phyloP scores from a whole-genome alignment of 345 rosid species.

The Eucalyptus curtisii region DNA sequence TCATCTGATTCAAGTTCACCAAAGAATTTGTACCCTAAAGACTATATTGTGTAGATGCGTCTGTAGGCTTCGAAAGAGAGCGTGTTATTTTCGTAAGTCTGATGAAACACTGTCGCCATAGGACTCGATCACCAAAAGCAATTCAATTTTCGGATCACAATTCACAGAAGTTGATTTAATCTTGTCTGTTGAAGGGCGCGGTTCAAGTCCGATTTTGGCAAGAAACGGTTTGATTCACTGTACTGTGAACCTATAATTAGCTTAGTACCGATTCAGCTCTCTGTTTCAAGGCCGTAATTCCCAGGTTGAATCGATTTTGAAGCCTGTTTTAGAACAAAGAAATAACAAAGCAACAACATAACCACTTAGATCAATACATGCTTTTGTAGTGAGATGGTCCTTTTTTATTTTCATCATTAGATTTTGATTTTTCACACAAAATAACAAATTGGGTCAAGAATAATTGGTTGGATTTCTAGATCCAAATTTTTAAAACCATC shows the following conservation, averaged over 20 bases:
- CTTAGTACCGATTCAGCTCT: not conserved
- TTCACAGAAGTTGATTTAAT: not conserved
- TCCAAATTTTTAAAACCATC: no score
- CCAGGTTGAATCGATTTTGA: not conserved
- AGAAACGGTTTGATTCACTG: no score
- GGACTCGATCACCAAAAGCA: slow-evolving; percentile 26
- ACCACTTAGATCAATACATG: not conserved
- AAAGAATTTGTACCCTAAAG: slow-evolving; percentile 33
- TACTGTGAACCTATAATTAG: not conserved
- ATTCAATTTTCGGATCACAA: not conserved
- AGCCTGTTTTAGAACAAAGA: not conserved
- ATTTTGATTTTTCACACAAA: no score
- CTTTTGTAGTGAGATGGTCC: not conserved
- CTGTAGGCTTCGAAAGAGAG: not conserved
- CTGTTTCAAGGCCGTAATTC: no score
- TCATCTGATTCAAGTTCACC: slow-evolving; percentile 11
- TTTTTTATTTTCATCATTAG: no score
- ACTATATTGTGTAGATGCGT: not conserved
- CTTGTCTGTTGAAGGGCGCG: not conserved
- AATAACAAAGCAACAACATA: no score
- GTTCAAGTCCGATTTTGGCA: no score
- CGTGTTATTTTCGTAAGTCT: not conserved
- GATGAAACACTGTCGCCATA: no score
- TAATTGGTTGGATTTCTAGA: no score
- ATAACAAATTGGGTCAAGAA: no score